Evolutionary conservation across 2,329 filamentous ascomycete species (phyloP).

Genomic region (Geoglossum cookeanum): DNA sequence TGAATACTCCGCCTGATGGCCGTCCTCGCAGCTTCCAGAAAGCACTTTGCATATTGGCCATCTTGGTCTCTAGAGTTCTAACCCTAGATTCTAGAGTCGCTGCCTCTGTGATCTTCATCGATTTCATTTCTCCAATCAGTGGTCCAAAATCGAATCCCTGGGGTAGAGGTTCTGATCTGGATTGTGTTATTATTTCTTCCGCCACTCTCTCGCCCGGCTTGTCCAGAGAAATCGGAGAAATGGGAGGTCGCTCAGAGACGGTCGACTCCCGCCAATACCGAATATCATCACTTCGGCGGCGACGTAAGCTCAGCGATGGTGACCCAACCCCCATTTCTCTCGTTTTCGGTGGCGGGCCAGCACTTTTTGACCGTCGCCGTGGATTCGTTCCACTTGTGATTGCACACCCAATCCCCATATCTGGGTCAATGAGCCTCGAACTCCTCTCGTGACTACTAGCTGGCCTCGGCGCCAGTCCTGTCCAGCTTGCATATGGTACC

Average conservation of each 20-base stretch:
- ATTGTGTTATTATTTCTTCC: neutral
- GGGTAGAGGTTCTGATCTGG: neutral
- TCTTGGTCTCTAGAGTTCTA: neutral
- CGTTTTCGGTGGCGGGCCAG: neutral
- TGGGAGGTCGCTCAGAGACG: constrained; percentile 1
- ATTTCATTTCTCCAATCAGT: neutral
- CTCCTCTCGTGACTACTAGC: constrained; percentile 2
- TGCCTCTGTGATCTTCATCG: constrained; percentile 1
- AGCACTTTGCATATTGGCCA: neutral
- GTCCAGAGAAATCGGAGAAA: neutral
- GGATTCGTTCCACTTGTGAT: constrained; percentile 35
- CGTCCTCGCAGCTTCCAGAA: neutral
- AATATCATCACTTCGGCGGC: constrained; percentile 43
- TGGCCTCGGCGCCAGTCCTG: constrained; percentile 3
- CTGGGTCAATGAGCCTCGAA: neutral
- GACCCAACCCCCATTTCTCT: neutral
- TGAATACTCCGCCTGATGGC: neutral
- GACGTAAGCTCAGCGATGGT: constrained; percentile 9
- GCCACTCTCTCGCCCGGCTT: neutral
- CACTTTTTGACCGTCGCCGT: constrained; percentile 37
- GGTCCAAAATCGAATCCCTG: neutral
- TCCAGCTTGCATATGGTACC: neutral
- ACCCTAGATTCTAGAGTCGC: neutral
- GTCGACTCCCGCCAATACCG: constrained; percentile 37
- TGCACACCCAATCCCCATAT: constrained; percentile 34